These are phyloP conservation scores for Nicotiana attenuata DNA, from an alignment of 257 asterid genomes.

Conservation along the genomic window DNA sequence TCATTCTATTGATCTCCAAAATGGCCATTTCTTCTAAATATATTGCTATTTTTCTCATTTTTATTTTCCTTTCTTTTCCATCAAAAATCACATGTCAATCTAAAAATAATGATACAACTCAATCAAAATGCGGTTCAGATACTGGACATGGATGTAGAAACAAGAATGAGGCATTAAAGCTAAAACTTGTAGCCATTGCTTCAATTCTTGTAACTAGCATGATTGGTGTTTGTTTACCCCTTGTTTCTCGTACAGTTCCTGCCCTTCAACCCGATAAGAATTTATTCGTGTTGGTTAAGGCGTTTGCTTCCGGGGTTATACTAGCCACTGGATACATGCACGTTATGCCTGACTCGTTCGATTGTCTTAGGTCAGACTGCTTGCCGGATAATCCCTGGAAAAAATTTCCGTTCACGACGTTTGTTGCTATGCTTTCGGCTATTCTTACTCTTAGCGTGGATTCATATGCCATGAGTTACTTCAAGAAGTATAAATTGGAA, in stretches of 20 bases:
- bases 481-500: constrained; percentile 6
- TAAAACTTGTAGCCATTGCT: constrained; percentile 30
- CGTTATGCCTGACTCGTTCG: constrained; percentile 38
- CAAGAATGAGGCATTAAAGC: constrained; percentile 17
- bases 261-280: constrained; percentile 27
- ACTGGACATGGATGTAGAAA: constrained; percentile 7
- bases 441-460: constrained; percentile 31
- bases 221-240: constrained; percentile 34
- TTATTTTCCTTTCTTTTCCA: not conserved
- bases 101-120: not conserved
- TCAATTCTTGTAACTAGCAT: constrained; percentile 29
- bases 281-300: constrained; percentile 31
- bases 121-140: constrained; percentile 8
- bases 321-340: constrained; percentile 46
- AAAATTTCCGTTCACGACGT: constrained; percentile 35
- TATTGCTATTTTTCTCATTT: not conserved
- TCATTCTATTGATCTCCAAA: not conserved
- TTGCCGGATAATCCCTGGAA: constrained; percentile 35
- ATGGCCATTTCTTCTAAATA: not conserved
- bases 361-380: constrained; percentile 24
- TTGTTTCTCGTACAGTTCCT: constrained; percentile 20
- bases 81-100: not conserved
- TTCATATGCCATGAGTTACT: constrained; percentile 34
- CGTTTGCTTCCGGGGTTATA: constrained; percentile 39
- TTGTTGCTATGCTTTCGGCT: constrained; percentile 40